These are phyloP conservation scores for Rhynchosporium secalis DNA, from an alignment of 2,329 filamentous ascomycete species.

Conservation along the genomic window DNA sequence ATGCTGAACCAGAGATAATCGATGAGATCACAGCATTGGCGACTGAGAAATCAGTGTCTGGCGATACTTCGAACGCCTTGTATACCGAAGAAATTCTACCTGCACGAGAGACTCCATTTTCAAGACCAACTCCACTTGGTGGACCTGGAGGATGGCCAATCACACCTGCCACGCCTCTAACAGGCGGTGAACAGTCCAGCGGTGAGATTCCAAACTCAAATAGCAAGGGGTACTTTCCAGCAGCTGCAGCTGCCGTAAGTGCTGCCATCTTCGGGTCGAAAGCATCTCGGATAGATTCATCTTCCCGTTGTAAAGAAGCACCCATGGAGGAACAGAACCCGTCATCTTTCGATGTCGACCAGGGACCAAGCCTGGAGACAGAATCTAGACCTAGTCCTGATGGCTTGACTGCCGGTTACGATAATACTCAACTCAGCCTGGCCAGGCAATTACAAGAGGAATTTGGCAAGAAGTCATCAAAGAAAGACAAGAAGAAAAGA, in stretches of 20 bases:
- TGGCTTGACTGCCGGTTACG: slow-evolving; percentile 31
- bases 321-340: slow-evolving; percentile 12
- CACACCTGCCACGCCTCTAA: slow-evolving; percentile 28
- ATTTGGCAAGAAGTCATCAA: slow-evolving; percentile 34
- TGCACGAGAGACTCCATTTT: slow-evolving; percentile 17
- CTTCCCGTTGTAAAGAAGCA: slow-evolving; percentile 9
- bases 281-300: slow-evolving; percentile 5
- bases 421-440: slow-evolving; percentile 35
- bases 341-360: slow-evolving; percentile 13
- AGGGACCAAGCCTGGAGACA: slow-evolving; percentile 6
- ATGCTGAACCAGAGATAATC: not conserved
- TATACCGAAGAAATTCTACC: slow-evolving; percentile 14
- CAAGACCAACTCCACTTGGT: slow-evolving; percentile 25
- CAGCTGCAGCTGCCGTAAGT: slow-evolving; percentile 20
- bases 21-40: slow-evolving; percentile 18
- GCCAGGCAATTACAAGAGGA: slow-evolving; percentile 36
- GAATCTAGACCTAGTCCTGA: slow-evolving; percentile 24
- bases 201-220: slow-evolving; percentile 18
- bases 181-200: slow-evolving; percentile 14
- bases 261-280: slow-evolving; percentile 23
- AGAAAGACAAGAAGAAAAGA: slow-evolving; percentile 39
- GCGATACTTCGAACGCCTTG: slow-evolving; percentile 4
- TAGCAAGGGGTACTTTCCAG: slow-evolving; percentile 27
- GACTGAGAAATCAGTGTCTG: slow-evolving; percentile 6
- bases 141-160: slow-evolving; percentile 30